Base-by-base conservation (phyloP, 495 filamentous ascomycete genomes). In the Parathielavia appendiculata region DNA sequence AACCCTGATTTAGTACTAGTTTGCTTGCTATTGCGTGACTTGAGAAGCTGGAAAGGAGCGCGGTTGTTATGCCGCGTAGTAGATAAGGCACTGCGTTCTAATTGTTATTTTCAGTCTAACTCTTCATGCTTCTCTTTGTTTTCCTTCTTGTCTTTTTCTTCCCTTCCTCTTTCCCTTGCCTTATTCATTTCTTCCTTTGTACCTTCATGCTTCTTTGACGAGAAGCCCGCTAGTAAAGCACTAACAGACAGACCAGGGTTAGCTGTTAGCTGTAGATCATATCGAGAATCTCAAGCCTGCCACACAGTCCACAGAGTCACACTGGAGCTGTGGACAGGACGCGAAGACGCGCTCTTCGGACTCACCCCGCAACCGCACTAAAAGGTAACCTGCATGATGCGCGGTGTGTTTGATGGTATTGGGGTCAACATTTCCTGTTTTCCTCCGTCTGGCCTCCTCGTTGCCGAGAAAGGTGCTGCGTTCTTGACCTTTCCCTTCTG, bases 311-410 rank as follows among this genome's bases (percentile, higher is more conserved):
- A 16, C 40, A 32, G 38, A 40, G 39, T 16, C 26, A 17, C 46
- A 30, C 50, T 41, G 20, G 22, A 35, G 20, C 49, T 39, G 41
- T 46, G 49, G 56, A 20, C 50, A 34, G 49, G 34, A 53, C 56
- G 48, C 49, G 39, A 39, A 17, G 20, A 58, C 56, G 56, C 48
- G 56, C 48, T 20, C n/a, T 4, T 8, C 26, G 17, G 36, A 47
- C 26, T 12, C 17, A 35, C 54, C 20, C 34, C 20, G 32, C 36
- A 32, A 43, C 46, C 14, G 32, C 26, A 43, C 20, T 30, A 35
- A 30, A n/a, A 55, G 19, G 43, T 40, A 39, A 32, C 54, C 17
- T 51, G 55, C 55, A 50, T 46, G 14, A 34, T 57, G 20, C 35
- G 36, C 50, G 50, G 12, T 12, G 4, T 5, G 13, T 54, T 44